These are phyloP conservation scores for Suillus subalutaceus DNA, from an alignment of 768 basidiomycete genomes.

Conservation along the genomic window DNA sequence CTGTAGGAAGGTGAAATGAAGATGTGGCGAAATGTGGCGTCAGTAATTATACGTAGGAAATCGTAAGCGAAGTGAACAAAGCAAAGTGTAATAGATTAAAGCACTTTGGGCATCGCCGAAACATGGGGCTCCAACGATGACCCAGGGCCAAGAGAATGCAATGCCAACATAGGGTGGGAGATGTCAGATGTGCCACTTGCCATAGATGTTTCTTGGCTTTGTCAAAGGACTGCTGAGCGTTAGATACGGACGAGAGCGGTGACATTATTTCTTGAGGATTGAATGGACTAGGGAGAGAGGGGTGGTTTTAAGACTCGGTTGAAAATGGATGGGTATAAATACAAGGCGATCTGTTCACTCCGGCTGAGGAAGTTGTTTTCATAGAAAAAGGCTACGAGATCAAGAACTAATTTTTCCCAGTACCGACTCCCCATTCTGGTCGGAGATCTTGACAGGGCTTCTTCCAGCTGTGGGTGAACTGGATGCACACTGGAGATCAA, in stretches of 20 bases:
- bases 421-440: constrained; percentile 38
- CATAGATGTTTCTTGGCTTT: constrained; percentile 40
- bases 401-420: constrained; percentile 40
- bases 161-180: constrained; percentile 10
- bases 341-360: constrained; percentile 25
- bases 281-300: constrained; percentile 26
- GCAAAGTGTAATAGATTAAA: constrained; percentile 9
- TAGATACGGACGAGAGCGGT: constrained; percentile 23
- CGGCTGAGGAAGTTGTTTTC: constrained; percentile 39
- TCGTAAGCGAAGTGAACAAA: constrained; percentile 27
- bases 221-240: constrained; percentile 33
- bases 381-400: constrained; percentile 42
- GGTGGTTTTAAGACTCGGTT: constrained; percentile 26
- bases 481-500: constrained; percentile 32
- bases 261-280: constrained; percentile 23
- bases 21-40: constrained; percentile 34
- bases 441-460: constrained; percentile 38
- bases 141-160: neutral
- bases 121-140: constrained; percentile 6
- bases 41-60: constrained; percentile 25
- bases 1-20: constrained; percentile 25
- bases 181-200: constrained; percentile 25
- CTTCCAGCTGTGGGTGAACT: constrained; percentile 33
- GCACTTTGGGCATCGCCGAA: constrained; percentile 3
- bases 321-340: constrained; percentile 31